Evolutionary conservation across 345 rosid genomes (phyloP), one percentile per base, ranked within the genome.

Genomic region (Capsella bursapastoris): DNA sequence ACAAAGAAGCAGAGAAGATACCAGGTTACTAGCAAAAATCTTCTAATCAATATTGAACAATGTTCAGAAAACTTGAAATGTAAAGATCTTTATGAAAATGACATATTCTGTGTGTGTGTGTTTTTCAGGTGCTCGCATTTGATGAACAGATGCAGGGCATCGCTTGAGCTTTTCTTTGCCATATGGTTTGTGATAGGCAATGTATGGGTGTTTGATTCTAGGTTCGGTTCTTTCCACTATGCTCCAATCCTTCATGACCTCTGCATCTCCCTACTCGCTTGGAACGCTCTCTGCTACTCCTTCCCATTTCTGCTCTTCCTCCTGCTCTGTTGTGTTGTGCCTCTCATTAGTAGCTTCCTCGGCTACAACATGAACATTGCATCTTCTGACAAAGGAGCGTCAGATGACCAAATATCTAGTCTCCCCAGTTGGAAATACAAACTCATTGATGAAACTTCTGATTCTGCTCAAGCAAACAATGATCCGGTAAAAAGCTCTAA

Each of bases 111-210:
- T 37, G 2, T 31, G 12, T 73, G 11, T 64, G 48, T 61, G 12
- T 71, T 58, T 59, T 87, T 22, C 25, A 90, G 97, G 79, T 74
- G 80, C 83, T 74, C 92, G 7, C 93, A 86, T 80, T 75, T 95
- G 91, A 89, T 88, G 97, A 92, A 90, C 84, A 95, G 81, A 81
- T 92, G 98, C 67, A 72, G 89, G 57, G 84, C 96, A 43, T 95
- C 86, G 0, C 87, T 95, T 0, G 99, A 95, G 72, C 96, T 95
- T 43, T 95, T 95, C 87, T 95, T 89, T 51, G 99, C 97, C 2
- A 92, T 92, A 60, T 95, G 99, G 99, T 95, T 95, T 76, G 99
- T 95, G 63, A 89, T 92, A 90, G 99, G 98, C 3, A 95, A 92
- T 32, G 98, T 90, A 11, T 95, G 98, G 99, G 90, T 90, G 38